Percentiles rank a stretch among this genome's conserved stretches.
These are phyloP conservation scores for Cordyceps cateniannulata DNA, from an alignment of 2,329 filamentous ascomycete genomes.

Conservation along the genomic window DNA sequence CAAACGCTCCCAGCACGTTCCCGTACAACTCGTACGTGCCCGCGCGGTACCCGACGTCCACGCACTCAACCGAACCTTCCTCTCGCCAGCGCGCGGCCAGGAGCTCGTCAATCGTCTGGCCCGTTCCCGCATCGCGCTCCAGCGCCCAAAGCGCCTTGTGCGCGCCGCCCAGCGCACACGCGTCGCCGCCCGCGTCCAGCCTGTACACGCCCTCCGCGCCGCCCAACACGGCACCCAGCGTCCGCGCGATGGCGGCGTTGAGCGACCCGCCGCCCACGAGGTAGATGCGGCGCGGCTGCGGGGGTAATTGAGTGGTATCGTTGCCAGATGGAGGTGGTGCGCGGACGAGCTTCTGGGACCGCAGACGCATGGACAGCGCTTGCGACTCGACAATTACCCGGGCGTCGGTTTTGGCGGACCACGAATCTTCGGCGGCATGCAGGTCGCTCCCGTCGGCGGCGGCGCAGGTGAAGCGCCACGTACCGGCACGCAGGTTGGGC, in stretches of 20 bases:
- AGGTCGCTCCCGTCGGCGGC: slow-evolving; percentile 48
- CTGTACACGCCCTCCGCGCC: slow-evolving; percentile 85
- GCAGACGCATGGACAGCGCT: slow-evolving; percentile 81
- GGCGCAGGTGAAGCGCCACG: slow-evolving; percentile 70
- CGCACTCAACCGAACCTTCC: slow-evolving; percentile 72
- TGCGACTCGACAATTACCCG: slow-evolving; percentile 92
- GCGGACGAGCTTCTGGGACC: slow-evolving; percentile 69
- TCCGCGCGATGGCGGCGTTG: slow-evolving; percentile 81
- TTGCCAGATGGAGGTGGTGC: too few relatives aligned
- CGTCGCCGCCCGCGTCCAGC: slow-evolving; percentile 90
- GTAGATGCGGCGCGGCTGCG: slow-evolving; percentile 85
- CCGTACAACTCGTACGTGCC: slow-evolving; percentile 75
- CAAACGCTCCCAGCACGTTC: slow-evolving; percentile 67
- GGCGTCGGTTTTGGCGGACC: slow-evolving; percentile 63
- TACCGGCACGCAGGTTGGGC: slow-evolving; percentile 78
- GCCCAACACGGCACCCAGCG: slow-evolving; percentile 83
- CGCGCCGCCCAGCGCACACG: slow-evolving; percentile 86
- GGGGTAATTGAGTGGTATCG: slow-evolving; percentile 48
- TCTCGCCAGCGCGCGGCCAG: slow-evolving; percentile 82
- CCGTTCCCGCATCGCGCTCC: slow-evolving; percentile 53
- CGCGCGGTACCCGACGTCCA: slow-evolving; percentile 73
- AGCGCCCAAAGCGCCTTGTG: slow-evolving; percentile 96
- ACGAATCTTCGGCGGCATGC: slow-evolving; percentile 28
- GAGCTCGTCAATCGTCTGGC: slow-evolving; percentile 81
- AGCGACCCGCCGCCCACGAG: slow-evolving; percentile 88